Evolutionary conservation across 139 green algal species (phyloP), one percentile per base, ranked within the genome.

Genomic region (Pycnococcus provasolii): DNA sequence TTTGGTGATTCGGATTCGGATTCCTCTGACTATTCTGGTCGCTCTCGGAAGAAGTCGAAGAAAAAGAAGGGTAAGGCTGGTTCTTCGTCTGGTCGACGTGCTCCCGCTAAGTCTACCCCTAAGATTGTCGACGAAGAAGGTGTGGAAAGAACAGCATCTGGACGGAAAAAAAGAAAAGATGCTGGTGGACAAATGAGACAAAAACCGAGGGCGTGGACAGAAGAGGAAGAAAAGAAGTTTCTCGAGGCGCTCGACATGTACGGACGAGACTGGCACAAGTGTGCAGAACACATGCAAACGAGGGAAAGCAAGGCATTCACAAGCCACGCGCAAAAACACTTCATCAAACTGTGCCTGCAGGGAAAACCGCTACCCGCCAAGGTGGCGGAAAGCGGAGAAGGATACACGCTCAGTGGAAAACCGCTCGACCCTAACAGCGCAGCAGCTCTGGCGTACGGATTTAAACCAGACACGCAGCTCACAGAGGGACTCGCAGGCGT

Each of bases 371-470:
- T 94, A 64, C 86, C 86, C 11, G 4, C 50, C 41, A 84, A 81
- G 66, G 70, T 82, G 50, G 39, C 50, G 15, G 70, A 81, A 61
- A 71, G 51, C 2, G 81, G 84, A 0, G 45, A 55, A 2, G 84
- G 84, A 8, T 90, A 88, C 71, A 90, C 84, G 15, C 79, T 88
- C n/a, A 80, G 74, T 59, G 87, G 87, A 37, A 88, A 86, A 64
- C 78, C 78, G 42, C 76, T 94, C 50, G 86, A 94, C 72, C 87
- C 87, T 1, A 75, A 79, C 71, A 86, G 76, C 3, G 65, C 85
- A 1, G 75, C 86, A 2, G 86, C 87, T 2, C 64, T 62, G 3
- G 80, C 83, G 2, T 92, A 94, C 75, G 87, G 87, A 26, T 83
- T 94, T 69, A 85, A 81, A 44, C 74, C 75, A 3, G 80, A 89